These are phyloP conservation scores for Claviceps sorghi DNA, from an alignment of 2,329 filamentous ascomycete species.

Conservation along the genomic window DNA sequence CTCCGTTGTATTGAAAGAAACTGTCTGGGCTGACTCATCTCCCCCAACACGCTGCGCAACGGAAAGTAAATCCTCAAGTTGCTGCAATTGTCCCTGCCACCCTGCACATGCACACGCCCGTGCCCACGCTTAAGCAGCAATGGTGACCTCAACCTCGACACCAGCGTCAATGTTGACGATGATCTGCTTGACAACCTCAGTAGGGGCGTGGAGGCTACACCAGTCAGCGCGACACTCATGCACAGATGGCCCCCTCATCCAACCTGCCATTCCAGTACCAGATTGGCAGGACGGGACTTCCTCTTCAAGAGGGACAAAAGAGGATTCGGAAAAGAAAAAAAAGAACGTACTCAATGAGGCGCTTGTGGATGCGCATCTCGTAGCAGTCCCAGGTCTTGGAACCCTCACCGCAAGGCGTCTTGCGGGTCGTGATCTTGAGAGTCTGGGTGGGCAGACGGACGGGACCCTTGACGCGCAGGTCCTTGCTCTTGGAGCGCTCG, in stretches of 20 bases:
- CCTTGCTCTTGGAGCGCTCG: conserved; percentile 97
- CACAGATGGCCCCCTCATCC: not conserved
- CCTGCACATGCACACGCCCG: not conserved
- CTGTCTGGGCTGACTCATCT: not conserved
- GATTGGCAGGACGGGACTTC: not conserved
- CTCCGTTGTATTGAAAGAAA: conserved; percentile 3
- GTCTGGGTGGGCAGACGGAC: conserved; percentile 96
- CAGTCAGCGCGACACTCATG: not conserved
- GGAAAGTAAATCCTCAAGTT: not conserved
- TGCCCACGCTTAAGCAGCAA: conserved; percentile 51
- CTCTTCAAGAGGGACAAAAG: not conserved
- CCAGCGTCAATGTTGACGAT: conserved; percentile 92
- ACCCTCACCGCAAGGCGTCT: conserved; percentile 99
- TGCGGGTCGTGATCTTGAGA: conserved; percentile 92
- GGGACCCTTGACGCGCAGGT: conserved; percentile 94
- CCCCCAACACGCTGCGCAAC: not conserved
- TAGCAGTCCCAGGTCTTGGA: conserved; percentile 99
- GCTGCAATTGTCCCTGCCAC: not conserved
- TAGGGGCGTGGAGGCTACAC: conserved; percentile 78
- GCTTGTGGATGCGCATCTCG: conserved; percentile 99
- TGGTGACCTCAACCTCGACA: conserved; percentile 88
- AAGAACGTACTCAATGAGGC: conserved; percentile 71
- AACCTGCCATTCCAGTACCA: no score
- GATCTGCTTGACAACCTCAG: conserved; percentile 94
- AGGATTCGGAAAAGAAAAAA: not conserved